Evolutionary conservation across 2,329 filamentous ascomycete genomes (phyloP), one percentile per base, ranked within the genome.

Genomic region (Coniella lustricola): DNA sequence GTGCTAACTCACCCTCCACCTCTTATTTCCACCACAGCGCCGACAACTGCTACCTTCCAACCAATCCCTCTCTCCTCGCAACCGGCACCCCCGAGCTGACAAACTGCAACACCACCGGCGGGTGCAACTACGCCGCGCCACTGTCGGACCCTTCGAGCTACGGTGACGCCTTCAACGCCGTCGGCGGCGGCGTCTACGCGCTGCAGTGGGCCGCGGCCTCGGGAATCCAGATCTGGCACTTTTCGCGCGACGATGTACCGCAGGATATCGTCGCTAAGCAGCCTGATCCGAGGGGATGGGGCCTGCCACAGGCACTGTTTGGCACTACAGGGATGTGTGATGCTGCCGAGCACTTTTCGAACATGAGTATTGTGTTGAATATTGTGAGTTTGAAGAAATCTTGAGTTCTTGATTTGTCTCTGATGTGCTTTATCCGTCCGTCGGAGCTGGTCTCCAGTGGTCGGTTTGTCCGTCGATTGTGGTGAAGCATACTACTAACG

Each of bases 221-320:
- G 1, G 76, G 74, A 48, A 85, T 94, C 62, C 81, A 75, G 48
- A 72, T 93, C 54, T 94, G 84, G 81, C 86, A 87, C 69, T 94
- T 90, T 64, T 70, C 81, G 2, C 77, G 84, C n/a, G 67, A 66
- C 25, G 61, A 64, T 8, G 77, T 90, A 35, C 88, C 89, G 0
- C 59, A 64, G 0, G 83, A 93, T 59, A 82, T 91, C 43, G 63
- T 53, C 8, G 9, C 31, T 29, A 78, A 68, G 47, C 68, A 57
- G 5, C 88, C 87, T 0, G 68, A 84, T 35, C 86, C 87, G 0
- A 62, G 65, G 0, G 65, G 60, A 14, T 94, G 88, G 88, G 84
- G 82, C 0, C 67, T 70, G 1, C 87, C 89, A 0, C 65, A 79
- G 7, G 87, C 84, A 1, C 66, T 77, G 5, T 94, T 91, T 16